Percentiles rank a stretch among this genome's conserved stretches.
Evolutionary conservation across 805 yeast species (phyloP).

Genomic region (Pichia kluyveri): DNA sequence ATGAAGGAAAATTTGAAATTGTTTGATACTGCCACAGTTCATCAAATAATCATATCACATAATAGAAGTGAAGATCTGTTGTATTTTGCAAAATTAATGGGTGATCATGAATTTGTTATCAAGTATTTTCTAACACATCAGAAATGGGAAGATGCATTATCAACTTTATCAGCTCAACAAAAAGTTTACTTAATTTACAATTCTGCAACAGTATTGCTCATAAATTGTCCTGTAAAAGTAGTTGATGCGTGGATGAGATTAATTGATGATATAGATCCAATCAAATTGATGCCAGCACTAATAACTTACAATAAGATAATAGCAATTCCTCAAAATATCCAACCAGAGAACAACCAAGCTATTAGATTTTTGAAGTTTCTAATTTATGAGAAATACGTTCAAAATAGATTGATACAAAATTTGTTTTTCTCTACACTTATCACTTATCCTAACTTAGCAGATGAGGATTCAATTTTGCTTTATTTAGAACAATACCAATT

Average conservation of each 20-base stretch:
- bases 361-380: slow-evolving; percentile 53
- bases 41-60: slow-evolving; percentile 61
- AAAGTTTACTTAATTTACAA: slow-evolving; percentile 47
- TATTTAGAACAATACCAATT: neutral
- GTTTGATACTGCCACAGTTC: slow-evolving; percentile 60
- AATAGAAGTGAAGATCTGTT: slow-evolving; percentile 58
- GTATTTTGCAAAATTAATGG: slow-evolving; percentile 54
- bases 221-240: slow-evolving; percentile 60
- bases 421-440: slow-evolving; percentile 62
- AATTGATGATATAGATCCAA: slow-evolving; percentile 42
- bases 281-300: slow-evolving; percentile 66
- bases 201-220: slow-evolving; percentile 58
- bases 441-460: slow-evolving; percentile 30
- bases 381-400: slow-evolving; percentile 34
- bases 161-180: slow-evolving; percentile 41
- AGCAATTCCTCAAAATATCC: slow-evolving; percentile 24
- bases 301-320: slow-evolving; percentile 53
- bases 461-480: slow-evolving; percentile 26
- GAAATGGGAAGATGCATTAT: slow-evolving; percentile 67
- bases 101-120: slow-evolving; percentile 63
- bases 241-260: slow-evolving; percentile 72
- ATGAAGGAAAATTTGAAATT: slow-evolving; percentile 35
- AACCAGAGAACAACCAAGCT: slow-evolving; percentile 49
- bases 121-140: slow-evolving; percentile 59
- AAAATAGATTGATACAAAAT: slow-evolving; percentile 51